These are phyloP conservation scores for Trichoderma sp. DNA, from an alignment of 2,329 filamentous ascomycete genomes.

Conservation along the genomic window DNA sequence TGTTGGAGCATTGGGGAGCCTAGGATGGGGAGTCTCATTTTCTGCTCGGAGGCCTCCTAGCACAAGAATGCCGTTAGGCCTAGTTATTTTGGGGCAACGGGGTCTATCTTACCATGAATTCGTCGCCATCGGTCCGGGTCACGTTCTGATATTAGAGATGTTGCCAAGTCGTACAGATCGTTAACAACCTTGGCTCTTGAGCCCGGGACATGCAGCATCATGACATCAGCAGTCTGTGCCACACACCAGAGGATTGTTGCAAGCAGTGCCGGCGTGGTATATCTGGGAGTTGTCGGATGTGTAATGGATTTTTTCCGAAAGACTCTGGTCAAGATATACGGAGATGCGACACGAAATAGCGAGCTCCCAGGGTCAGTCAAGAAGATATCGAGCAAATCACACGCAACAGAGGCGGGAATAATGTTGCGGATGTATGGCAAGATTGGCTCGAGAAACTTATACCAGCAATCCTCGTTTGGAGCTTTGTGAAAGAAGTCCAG, in stretches of 20 bases:
- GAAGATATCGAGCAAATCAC: constrained; percentile 47
- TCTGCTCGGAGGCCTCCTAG: constrained; percentile 35
- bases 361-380: constrained; percentile 44
- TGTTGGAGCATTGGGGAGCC: constrained; percentile 24
- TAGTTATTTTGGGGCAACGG: not conserved
- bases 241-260: constrained; percentile 48
- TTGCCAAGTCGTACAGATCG: constrained; percentile 37
- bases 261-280: constrained; percentile 43
- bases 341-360: constrained; percentile 43
- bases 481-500: constrained; percentile 28
- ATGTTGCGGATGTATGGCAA: constrained; percentile 39
- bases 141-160: constrained; percentile 33
- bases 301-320: constrained; percentile 44
- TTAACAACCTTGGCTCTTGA: constrained; percentile 39
- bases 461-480: constrained; percentile 35
- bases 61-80: not conserved
- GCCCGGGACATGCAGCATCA: constrained; percentile 40
- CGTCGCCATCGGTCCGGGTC: constrained; percentile 39
- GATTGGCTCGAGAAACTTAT: constrained; percentile 41
- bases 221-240: constrained; percentile 46
- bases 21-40: constrained; percentile 30
- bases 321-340: constrained; percentile 46
- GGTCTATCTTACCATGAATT: constrained; percentile 30
- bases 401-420: constrained; percentile 41
- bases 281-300: constrained; percentile 38